A percentile compares a stretch with the other conserved stretches of the same genome.
Evolutionary conservation across 768 basidiomycete species (phyloP).

Genomic region (Mycena maculata): DNA sequence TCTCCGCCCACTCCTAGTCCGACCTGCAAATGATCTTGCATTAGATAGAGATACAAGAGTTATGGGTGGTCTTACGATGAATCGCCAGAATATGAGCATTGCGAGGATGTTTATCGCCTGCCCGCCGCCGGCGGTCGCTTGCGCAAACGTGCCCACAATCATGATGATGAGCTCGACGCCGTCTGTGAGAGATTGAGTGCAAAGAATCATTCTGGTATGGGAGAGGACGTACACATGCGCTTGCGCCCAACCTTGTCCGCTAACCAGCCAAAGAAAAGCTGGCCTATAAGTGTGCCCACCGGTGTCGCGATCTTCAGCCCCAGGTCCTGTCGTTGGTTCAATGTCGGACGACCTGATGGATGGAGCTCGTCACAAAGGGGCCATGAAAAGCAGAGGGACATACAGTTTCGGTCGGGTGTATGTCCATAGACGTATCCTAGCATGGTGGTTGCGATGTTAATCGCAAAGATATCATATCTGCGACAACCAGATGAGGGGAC

Average conservation of each 20-base stretch:
- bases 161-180: constrained; percentile 85
- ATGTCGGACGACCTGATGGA: neutral
- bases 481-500: neutral
- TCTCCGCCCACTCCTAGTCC: constrained; percentile 92
- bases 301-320: constrained; percentile 84
- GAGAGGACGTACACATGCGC: constrained; percentile 73
- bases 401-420: neutral
- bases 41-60: too few relatives aligned
- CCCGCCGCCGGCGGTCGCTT: constrained; percentile 78
- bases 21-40: constrained; percentile 54
- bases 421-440: constrained; percentile 82
- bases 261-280: constrained; percentile 83
- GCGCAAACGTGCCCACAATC: constrained; percentile 81
- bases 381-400: neutral
- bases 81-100: constrained; percentile 84
- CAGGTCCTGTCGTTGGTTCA: constrained; percentile 74
- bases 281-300: constrained; percentile 79
- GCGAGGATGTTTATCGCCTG: constrained; percentile 79
- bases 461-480: constrained; percentile 19
- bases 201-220: neutral
- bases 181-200: constrained; percentile 49
- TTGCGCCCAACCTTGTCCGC: constrained; percentile 83
- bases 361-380: too few relatives aligned
- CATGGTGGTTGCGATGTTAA: constrained; percentile 76
- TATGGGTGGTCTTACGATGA: constrained; percentile 58